phyloP scores from a whole-genome alignment of 2,329 filamentous ascomycete species.

The Xylariaceae sp. region DNA sequence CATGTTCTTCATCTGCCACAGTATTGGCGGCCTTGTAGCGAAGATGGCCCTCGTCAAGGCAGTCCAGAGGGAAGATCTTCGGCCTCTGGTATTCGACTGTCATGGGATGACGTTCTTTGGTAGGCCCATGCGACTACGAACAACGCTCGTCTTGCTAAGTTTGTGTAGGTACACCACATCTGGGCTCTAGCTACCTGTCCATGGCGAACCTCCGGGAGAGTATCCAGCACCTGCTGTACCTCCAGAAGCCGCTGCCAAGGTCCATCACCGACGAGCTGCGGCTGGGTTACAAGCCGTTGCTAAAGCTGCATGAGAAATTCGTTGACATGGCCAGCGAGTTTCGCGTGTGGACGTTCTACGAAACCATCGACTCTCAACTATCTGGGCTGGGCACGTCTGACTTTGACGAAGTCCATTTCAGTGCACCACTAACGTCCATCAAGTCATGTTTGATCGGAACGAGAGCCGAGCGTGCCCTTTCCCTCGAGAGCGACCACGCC shows the following conservation, averaged over 20 bases:
- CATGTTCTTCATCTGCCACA: slow-evolving; percentile 57
- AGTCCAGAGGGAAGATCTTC: slow-evolving; percentile 32
- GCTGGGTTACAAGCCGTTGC: slow-evolving; percentile 44
- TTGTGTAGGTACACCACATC: slow-evolving; percentile 51
- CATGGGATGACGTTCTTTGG: slow-evolving; percentile 59
- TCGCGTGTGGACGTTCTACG: slow-evolving; percentile 59
- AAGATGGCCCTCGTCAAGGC: slow-evolving; percentile 53
- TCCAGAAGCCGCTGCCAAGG: slow-evolving; percentile 46
- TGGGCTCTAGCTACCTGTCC: slow-evolving; percentile 59
- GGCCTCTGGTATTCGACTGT: slow-evolving; percentile 48
- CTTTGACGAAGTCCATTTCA: slow-evolving; percentile 48
- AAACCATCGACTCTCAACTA: slow-evolving; percentile 56
- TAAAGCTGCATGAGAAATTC: slow-evolving; percentile 51
- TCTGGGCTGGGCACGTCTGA: slow-evolving; percentile 36
- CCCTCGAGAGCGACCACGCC: slow-evolving; percentile 51
- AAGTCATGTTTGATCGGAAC: slow-evolving; percentile 50
- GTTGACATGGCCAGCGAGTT: slow-evolving; percentile 53
- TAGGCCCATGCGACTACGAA: slow-evolving; percentile 30
- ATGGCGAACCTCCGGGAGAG: slow-evolving; percentile 51
- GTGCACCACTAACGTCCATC: slow-evolving; percentile 55
- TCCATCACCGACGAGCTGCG: slow-evolving; percentile 47
- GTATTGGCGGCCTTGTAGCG: slow-evolving; percentile 55
- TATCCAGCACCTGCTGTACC: slow-evolving; percentile 47
- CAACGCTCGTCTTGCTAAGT: background rate
- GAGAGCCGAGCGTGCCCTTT: slow-evolving; percentile 47